Conservation (phyloP, 1,139 yeast species). For the Groenewaldozyma auringiensis region DNA sequence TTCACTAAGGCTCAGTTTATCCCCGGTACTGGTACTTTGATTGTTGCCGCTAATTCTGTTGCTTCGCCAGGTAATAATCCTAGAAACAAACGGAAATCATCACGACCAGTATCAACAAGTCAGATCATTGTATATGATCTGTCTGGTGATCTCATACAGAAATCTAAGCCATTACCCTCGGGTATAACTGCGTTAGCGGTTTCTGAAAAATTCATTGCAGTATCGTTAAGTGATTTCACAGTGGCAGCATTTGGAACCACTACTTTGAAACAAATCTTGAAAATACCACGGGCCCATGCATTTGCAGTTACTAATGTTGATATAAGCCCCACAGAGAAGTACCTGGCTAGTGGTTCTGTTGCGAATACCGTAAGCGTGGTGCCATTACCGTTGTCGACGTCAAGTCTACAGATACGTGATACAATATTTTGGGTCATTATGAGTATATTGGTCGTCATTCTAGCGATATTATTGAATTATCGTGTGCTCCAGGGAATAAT, state of each 20-base stretch:
- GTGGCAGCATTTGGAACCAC: slow-evolving; percentile 47
- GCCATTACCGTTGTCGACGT: slow-evolving; percentile 39
- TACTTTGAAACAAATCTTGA: slow-evolving; percentile 41
- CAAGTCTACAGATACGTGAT: slow-evolving; percentile 15
- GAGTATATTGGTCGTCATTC: slow-evolving; percentile 37
- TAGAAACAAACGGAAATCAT: not conserved
- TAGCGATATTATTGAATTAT: slow-evolving; percentile 27
- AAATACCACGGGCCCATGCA: slow-evolving; percentile 56
- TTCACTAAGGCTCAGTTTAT: not conserved
- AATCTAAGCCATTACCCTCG: not conserved
- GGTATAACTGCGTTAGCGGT: slow-evolving; percentile 13
- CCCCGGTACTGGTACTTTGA: not conserved
- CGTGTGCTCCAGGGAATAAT: not conserved
- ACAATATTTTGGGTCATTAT: slow-evolving; percentile 42
- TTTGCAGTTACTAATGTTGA: slow-evolving; percentile 74
- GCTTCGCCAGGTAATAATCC: not conserved
- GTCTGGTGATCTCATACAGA: not conserved
- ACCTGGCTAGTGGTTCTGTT: slow-evolving; percentile 72
- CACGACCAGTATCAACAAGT: not conserved
- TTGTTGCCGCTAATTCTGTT: not conserved
- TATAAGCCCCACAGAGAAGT: slow-evolving; percentile 61
- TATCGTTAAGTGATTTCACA: slow-evolving; percentile 73
- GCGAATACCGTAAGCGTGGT: slow-evolving; percentile 66
- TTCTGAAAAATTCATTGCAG: slow-evolving; percentile 43
- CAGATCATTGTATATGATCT: not conserved